Percentiles rank a stretch among this genome's conserved stretches.
Conservation (phyloP, 208 protist species). For the Novymonas esmeraldas region DNA sequence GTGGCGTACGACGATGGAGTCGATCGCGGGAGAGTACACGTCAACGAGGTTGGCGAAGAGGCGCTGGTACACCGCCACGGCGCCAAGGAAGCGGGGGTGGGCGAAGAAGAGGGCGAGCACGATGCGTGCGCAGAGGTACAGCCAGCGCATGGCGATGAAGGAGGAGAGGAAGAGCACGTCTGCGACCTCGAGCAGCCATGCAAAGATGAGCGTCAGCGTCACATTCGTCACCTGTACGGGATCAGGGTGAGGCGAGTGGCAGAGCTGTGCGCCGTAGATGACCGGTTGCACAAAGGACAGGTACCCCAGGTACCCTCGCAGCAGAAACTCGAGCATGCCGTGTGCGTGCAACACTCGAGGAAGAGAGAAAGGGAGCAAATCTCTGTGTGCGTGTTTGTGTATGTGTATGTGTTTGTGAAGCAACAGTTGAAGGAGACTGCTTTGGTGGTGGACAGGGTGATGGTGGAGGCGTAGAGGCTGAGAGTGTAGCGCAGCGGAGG, state of each 20-base stretch:
- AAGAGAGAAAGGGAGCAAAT: background rate
- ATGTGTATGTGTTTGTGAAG: too few relatives aligned
- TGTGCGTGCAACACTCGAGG: background rate
- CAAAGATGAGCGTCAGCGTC: slow-evolving; percentile 72
- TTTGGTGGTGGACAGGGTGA: too few relatives aligned
- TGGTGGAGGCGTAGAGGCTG: too few relatives aligned
- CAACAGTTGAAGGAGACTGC: background rate
- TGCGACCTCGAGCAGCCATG: slow-evolving; percentile 59
- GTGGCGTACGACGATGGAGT: slow-evolving; percentile 55
- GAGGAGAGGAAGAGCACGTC: slow-evolving; percentile 62
- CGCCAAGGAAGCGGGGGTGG: slow-evolving; percentile 65
- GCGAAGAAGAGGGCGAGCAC: slow-evolving; percentile 62
- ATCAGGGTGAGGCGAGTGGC: slow-evolving; percentile 37
- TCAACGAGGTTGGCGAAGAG: slow-evolving; percentile 51
- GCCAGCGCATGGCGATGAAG: slow-evolving; percentile 58
- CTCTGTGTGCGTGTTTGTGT: too few relatives aligned
- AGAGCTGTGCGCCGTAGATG: slow-evolving; percentile 65
- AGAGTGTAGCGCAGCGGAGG: too few relatives aligned
- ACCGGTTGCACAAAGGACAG: slow-evolving; percentile 70
- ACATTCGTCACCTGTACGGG: slow-evolving; percentile 63
- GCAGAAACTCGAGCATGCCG: slow-evolving; percentile 24
- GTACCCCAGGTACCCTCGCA: slow-evolving; percentile 55
- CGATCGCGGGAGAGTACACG: slow-evolving; percentile 52
- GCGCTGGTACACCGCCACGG: slow-evolving; percentile 49
- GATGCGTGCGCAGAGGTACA: slow-evolving; percentile 62